These are phyloP conservation scores for Lentinula novae-zelandiae DNA, from an alignment of 1,284 basidiomycete genomes.

Conservation along the genomic window DNA sequence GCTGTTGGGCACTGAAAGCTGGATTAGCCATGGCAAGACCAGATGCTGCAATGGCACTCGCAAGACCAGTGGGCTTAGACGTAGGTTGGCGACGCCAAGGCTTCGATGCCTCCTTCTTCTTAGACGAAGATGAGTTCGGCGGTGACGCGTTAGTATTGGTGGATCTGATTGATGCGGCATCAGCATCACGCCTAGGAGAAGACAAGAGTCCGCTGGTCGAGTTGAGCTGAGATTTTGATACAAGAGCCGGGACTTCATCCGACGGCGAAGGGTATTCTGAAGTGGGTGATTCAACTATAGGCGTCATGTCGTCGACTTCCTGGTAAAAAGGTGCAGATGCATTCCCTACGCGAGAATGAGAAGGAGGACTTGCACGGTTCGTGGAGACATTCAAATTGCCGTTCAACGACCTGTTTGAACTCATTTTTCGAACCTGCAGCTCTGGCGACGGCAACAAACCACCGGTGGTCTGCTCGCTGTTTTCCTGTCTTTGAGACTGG, in stretches of 20 bases:
- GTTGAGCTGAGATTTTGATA: constrained; percentile 14
- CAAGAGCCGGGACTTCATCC: neutral
- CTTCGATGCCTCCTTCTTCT: constrained; percentile 32
- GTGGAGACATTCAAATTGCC: neutral
- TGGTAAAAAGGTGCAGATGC: constrained; percentile 23
- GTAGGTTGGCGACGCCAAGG: constrained; percentile 39
- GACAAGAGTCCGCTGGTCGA: constrained; percentile 19
- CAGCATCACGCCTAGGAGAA: constrained; percentile 20
- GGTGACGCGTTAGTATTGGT: constrained; percentile 12
- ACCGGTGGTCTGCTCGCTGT: neutral
- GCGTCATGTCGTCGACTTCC: constrained; percentile 21
- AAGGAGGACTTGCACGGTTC: neutral
- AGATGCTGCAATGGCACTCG: constrained; percentile 62
- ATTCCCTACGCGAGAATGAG: constrained; percentile 20
- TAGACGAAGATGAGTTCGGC: constrained; percentile 24
- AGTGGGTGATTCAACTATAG: constrained; percentile 52
- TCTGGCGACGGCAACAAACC: constrained; percentile 1
- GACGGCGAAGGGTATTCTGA: constrained; percentile 27
- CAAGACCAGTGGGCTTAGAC: constrained; percentile 52
- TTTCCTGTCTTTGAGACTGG: constrained; percentile 10
- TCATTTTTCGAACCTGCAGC: constrained; percentile 27
- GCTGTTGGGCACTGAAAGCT: constrained; percentile 41
- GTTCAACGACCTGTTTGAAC: constrained; percentile 31
- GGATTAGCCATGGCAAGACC: constrained; percentile 65
- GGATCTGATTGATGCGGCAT: constrained; percentile 28